Conservation (phyloP, 2,329 filamentous ascomycete species). For the Aspergillus sp. region DNA sequence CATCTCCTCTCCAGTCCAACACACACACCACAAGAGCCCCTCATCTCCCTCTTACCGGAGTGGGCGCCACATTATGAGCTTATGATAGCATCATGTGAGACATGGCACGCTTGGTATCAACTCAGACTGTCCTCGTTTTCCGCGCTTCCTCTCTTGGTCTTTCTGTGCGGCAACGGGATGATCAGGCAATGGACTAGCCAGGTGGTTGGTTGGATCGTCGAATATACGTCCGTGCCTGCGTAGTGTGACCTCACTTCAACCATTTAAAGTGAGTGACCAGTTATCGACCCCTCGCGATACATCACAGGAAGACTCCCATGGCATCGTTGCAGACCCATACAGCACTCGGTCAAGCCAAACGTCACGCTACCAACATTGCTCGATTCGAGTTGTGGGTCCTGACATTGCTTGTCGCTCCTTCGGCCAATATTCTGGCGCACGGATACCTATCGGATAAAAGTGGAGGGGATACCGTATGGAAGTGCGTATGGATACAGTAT, state of each 20-base stretch:
- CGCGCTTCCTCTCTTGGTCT: not conserved
- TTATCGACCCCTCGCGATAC: not conserved
- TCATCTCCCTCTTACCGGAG: not conserved
- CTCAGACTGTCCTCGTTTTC: not conserved
- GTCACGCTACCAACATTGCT: not conserved
- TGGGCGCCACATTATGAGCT: not conserved
- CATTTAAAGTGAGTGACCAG: not conserved
- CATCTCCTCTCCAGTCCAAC: not conserved
- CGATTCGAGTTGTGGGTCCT: not conserved
- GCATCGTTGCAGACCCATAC: not conserved
- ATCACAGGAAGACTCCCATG: not conserved
- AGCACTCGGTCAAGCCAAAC: not conserved
- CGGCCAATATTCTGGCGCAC: not conserved
- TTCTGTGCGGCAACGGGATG: not conserved
- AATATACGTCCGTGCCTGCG: not conserved
- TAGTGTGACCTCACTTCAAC: not conserved
- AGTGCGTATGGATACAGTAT: not conserved
- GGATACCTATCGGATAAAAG: not conserved
- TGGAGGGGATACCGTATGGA: too few relatives aligned
- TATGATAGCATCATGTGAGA: constrained; percentile 23
- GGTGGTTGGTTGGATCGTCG: not conserved
- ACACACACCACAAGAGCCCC: not conserved
- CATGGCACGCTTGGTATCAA: too few relatives aligned
- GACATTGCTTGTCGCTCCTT: not conserved
- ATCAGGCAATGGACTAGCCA: not conserved